Evolutionary conservation across 1,284 basidiomycete genomes (phyloP), one percentile per base, ranked within the genome.

Genomic region (Psilocybe mexicana): DNA sequence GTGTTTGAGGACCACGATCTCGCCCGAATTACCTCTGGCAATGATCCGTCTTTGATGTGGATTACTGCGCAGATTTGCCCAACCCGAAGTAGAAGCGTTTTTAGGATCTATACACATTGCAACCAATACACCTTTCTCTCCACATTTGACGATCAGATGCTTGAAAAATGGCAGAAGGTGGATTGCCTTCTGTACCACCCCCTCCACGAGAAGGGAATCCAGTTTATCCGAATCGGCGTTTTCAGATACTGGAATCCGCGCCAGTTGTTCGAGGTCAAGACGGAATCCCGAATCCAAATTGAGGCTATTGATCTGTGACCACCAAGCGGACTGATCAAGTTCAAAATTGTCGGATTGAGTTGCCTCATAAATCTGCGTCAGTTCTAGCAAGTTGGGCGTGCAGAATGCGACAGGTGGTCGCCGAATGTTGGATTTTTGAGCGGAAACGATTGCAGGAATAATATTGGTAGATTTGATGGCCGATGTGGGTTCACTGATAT

Each of bases 101-200:
- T 76, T 65, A n/a, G 72, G 72, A 3, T 77, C 66, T n/a, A 84
- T 69, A 44, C 80, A 81, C 80, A 88, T 84, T 6, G 78, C 83
- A n/a, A 84, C 74, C 44, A 92, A 57, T 14, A 88, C 82, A 24
- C 91, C 91, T 51, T 75, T 74, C 14, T 80, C 76, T 12, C 94
- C 94, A 58, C 87, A 91, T 73, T 97, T 97, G 67, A 96, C 79
- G 68, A 96, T 78, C 42, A 96, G 75, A 61, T 89, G 82, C 60
- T 86, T 82, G 72, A 96, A 88, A 73, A 92, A 90, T 0, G 93
- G 91, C 5, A 96, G 78, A 14, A 93, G 79, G 57, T 86, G 82
- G 46, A 93, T 74, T 12, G 91, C 90, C 85, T 90, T 93, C 65
- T 91, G 89, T 0, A 84, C 83, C 30, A 92, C 70, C 2, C 93